Evolutionary conservation across 495 filamentous ascomycete species (phyloP), one percentile per base, ranked within the genome.

Genomic region (Penicillium longicatenatum): DNA sequence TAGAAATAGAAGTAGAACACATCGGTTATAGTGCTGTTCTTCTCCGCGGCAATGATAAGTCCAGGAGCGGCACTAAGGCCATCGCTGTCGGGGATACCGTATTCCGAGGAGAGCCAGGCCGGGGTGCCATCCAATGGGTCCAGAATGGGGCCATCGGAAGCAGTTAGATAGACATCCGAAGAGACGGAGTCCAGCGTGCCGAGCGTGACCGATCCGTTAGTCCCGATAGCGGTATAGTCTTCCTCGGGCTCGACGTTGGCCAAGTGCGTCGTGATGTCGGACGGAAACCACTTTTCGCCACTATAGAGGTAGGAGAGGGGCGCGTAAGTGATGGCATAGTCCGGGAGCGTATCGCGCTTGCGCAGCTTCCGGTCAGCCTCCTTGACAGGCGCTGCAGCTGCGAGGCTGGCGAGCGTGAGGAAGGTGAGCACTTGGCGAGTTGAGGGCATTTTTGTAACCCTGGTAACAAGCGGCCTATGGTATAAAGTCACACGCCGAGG

Each of bases 1-100:
- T 54, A 54, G 21, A 54, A 54, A 14, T 54, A 44, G 51, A 54
- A 54, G 39, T 54, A 54, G 39, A 54, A 54, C 2, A 54, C 51
- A 17, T 54, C 51, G 22, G 51, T 54, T 16, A 39, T 54, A 14
- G 51, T 54, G 24, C 51, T 54, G 51, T 54, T 54, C 39, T 54
- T 54, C 39, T 54, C 37, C n/a, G 39, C 51, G 33, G 41, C 37
- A 44, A 54, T 54, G 11, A 54, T 54, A 12, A 31, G 14, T 42
- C 51, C 51, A 3, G 51, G 51, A 31, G 51, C 51, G 16, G 39
- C 51, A 24, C 51, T 54, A 8, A 44, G 26, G 41, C 39, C 39
- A 44, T 44, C 39, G 51, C 39, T 44, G 16, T 54, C 24, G 21
- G 51, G 51, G n/a, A 30, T 54, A 30, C 51, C 51, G 41, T 54